Evolutionary conservation across 495 filamentous ascomycete species (phyloP).

Genomic region (Penicillium manginii): DNA sequence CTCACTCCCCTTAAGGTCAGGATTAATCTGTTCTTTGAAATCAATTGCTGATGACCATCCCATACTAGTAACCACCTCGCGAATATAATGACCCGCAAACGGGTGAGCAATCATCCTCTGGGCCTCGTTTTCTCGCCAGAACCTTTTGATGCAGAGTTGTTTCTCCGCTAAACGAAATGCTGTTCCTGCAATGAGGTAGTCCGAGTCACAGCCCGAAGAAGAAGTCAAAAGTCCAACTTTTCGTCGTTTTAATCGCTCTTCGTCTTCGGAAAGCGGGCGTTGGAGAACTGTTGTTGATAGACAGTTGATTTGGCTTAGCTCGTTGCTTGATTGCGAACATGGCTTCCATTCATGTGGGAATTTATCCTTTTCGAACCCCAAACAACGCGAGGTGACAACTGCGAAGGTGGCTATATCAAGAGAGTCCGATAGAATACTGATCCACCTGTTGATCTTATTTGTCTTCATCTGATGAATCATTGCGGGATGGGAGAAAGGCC

Average conservation of each 20-base stretch:
- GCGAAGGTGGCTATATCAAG: conserved; percentile 9
- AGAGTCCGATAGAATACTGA: conserved; percentile 3
- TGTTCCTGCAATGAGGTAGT: neutral
- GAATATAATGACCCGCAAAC: neutral
- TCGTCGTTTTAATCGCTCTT: neutral
- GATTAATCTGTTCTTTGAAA: neutral
- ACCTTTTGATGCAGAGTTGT: neutral
- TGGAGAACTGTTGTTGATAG: neutral
- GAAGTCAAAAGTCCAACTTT: neutral
- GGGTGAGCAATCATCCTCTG: neutral
- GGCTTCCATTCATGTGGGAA: neutral
- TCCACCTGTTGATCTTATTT: conserved; percentile 7
- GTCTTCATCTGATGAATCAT: neutral
- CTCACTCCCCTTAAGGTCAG: neutral
- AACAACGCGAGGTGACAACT: conserved; percentile 5
- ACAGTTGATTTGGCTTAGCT: neutral
- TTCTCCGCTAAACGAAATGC: neutral
- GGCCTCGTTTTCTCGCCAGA: neutral
- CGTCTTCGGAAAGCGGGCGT: neutral
- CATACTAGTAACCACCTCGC: neutral
- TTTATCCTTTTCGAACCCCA: neutral
- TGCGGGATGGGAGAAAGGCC: conserved; percentile 11
- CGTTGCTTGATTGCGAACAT: neutral
- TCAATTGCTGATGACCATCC: neutral
- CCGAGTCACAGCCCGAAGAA: neutral